These are phyloP conservation scores for Cryptosporidium felis DNA, from an alignment of 169 alveolate species.

Conservation along the genomic window DNA sequence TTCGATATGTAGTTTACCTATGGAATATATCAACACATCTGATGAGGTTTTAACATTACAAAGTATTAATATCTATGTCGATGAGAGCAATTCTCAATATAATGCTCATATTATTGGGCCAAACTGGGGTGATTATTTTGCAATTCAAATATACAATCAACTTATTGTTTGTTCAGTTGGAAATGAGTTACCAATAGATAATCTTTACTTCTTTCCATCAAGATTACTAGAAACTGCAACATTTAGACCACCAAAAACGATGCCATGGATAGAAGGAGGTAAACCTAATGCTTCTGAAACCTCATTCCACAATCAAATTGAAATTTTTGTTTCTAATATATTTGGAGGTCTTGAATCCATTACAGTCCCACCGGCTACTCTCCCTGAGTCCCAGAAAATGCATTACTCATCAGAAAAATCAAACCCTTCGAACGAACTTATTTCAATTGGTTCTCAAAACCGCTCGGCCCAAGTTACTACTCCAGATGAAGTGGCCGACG, in stretches of 20 bases:
- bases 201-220: constrained; percentile 41
- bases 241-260: constrained; percentile 27
- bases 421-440: neutral
- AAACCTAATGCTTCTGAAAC: neutral
- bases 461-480: neutral
- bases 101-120: constrained; percentile 58
- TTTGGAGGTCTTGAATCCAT: constrained; percentile 61
- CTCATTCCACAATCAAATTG: neutral
- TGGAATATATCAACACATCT: neutral
- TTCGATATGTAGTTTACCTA: neutral
- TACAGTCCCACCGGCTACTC: constrained; percentile 1
- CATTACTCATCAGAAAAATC: neutral
- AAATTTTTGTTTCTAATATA: constrained; percentile 46
- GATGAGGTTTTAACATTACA: neutral
- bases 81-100: constrained; percentile 17
- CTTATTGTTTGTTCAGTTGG: constrained; percentile 17
- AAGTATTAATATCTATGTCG: constrained; percentile 9
- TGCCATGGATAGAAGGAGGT: constrained; percentile 25
- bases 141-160: constrained; percentile 44
- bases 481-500: constrained; percentile 33
- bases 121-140: constrained; percentile 50
- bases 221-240: constrained; percentile 53
- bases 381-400: neutral
- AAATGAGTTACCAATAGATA: constrained; percentile 1
- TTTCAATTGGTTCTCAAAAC: neutral